Evolutionary conservation across 2,329 filamentous ascomycete genomes (phyloP).

Genomic region (Colletotrichum kahawae): DNA sequence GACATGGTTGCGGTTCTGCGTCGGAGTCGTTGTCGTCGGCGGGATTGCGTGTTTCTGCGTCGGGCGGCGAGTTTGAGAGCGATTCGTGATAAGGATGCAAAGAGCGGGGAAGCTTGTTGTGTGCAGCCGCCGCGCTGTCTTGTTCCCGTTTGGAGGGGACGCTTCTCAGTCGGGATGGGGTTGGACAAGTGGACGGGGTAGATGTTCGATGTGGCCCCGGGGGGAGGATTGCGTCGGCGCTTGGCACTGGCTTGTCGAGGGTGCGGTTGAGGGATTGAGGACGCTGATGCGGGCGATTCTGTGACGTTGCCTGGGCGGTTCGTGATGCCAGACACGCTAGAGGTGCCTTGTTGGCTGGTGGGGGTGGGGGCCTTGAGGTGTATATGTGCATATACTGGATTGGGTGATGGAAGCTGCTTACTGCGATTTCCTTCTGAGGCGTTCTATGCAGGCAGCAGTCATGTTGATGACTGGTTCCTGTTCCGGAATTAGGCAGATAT

Average conservation of each 20-base stretch:
- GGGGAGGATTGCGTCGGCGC: slow-evolving; percentile 7
- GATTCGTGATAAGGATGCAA: not conserved
- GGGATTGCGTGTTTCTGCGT: not conserved
- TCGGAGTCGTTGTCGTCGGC: not conserved
- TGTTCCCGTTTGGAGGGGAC: not conserved
- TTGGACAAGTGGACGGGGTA: not conserved
- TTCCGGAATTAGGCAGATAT: not conserved
- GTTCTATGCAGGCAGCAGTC: not conserved
- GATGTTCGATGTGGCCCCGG: not conserved
- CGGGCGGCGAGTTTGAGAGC: not conserved
- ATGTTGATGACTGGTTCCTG: not conserved
- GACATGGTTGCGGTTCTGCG: slow-evolving; percentile 68
- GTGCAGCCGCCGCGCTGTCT: not conserved
- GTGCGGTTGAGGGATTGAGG: not conserved
- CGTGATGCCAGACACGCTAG: slow-evolving; percentile 14
- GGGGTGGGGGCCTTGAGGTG: slow-evolving; percentile 4
- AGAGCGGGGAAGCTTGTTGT: slow-evolving; percentile 15
- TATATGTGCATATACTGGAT: not conserved
- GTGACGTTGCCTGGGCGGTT: slow-evolving; percentile 22
- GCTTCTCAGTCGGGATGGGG: not conserved
- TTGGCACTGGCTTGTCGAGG: not conserved
- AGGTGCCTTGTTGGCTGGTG: slow-evolving; percentile 14
- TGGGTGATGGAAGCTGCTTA: not conserved
- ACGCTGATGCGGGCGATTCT: slow-evolving; percentile 13
- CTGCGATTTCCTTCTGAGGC: not conserved